Evolutionary conservation across 768 basidiomycete species (phyloP).

Genomic region (Solioccasus polychromus): DNA sequence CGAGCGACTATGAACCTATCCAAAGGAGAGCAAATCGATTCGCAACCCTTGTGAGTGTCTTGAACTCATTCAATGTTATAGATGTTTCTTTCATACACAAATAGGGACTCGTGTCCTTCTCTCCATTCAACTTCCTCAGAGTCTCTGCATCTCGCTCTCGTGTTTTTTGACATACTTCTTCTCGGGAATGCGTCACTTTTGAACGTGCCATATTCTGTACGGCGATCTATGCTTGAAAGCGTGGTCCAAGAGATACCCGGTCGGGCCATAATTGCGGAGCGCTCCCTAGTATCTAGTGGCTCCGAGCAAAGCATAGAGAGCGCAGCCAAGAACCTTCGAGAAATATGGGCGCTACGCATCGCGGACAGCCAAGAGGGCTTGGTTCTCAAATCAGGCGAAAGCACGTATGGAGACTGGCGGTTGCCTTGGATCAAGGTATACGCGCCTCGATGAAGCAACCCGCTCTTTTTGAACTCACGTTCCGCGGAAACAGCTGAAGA

Average conservation of each 20-base stretch:
- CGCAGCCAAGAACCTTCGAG: slow-evolving; percentile 32
- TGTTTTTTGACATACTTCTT: slow-evolving; percentile 85
- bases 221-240: slow-evolving; percentile 61
- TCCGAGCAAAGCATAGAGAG: slow-evolving; percentile 6
- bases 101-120: slow-evolving; percentile 40
- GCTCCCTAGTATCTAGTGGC: slow-evolving; percentile 40
- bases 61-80: slow-evolving; percentile 4
- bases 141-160: slow-evolving; percentile 65
- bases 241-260: slow-evolving; percentile 54
- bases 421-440: slow-evolving; percentile 78
- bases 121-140: slow-evolving; percentile 38
- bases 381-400: slow-evolving; percentile 73
- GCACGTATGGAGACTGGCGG: slow-evolving; percentile 60
- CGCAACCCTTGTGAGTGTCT: slow-evolving; percentile 18
- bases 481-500: slow-evolving; percentile 52
- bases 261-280: slow-evolving; percentile 60
- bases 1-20: slow-evolving; percentile 33
- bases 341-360: slow-evolving; percentile 50
- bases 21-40: slow-evolving; percentile 18
- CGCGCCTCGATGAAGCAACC: slow-evolving; percentile 1
- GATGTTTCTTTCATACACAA: slow-evolving; percentile 1
- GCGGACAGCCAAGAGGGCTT: slow-evolving; percentile 63
- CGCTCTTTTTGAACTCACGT: too few species aligned
- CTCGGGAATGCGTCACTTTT: slow-evolving; percentile 62
- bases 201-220: slow-evolving; percentile 49